Evolutionary conservation across 805 yeast genomes (phyloP).

Genomic region (Pichia sporocuriosa): DNA sequence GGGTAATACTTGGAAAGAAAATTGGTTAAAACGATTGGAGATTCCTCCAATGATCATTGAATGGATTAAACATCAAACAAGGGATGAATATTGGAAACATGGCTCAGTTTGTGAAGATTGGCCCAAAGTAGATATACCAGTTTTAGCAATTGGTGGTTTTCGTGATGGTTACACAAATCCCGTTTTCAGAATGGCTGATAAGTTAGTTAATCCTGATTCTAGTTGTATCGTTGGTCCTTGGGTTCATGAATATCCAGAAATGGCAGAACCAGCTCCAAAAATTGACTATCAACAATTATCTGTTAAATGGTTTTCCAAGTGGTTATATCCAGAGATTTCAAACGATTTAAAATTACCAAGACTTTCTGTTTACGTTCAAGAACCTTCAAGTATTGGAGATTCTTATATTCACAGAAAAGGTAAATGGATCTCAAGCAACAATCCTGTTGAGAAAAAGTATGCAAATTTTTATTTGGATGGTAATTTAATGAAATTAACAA

Average conservation of each 20-base stretch:
- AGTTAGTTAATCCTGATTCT: slow-evolving; percentile 35
- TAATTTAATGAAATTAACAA: slow-evolving; percentile 9
- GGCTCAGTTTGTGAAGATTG: slow-evolving; percentile 40
- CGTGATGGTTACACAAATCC: slow-evolving; percentile 42
- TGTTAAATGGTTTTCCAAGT: slow-evolving; percentile 36
- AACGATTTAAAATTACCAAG: slow-evolving; percentile 28
- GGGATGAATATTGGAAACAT: slow-evolving; percentile 43
- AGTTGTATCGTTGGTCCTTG: slow-evolving; percentile 39
- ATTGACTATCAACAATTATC: slow-evolving; percentile 39
- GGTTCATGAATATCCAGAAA: slow-evolving; percentile 45
- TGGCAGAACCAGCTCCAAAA: slow-evolving; percentile 40
- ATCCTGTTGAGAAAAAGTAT: slow-evolving; percentile 13
- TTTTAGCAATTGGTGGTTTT: slow-evolving; percentile 40
- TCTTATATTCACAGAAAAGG: slow-evolving; percentile 35
- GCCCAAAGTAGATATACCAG: slow-evolving; percentile 35
- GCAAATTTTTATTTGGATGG: slow-evolving; percentile 14
- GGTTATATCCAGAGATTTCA: slow-evolving; percentile 26
- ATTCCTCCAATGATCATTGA: slow-evolving; percentile 35
- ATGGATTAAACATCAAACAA: slow-evolving; percentile 39
- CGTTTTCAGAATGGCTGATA: slow-evolving; percentile 37
- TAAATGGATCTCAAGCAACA: slow-evolving; percentile 32
- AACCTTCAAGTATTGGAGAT: slow-evolving; percentile 33
- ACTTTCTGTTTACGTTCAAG: slow-evolving; percentile 37
- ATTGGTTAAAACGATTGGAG: slow-evolving; percentile 35
- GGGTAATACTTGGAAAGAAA: slow-evolving; percentile 34